Evolutionary conservation across 1,284 basidiomycete genomes (phyloP).

Genomic region (Flammula alnicola): DNA sequence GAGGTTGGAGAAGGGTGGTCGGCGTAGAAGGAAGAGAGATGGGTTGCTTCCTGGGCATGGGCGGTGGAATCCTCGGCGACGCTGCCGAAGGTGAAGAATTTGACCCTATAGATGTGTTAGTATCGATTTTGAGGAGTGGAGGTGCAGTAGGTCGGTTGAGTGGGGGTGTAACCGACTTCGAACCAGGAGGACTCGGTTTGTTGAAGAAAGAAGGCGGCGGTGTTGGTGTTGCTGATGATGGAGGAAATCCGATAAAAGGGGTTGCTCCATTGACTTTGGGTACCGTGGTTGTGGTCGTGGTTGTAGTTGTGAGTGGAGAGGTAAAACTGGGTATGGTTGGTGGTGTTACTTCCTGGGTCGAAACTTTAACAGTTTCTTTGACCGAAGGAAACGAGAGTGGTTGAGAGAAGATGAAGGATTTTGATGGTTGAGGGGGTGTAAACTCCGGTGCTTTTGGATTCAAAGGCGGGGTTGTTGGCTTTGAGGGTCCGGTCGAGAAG

Average conservation of each 20-base stretch:
- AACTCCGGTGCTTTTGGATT: slow-evolving; percentile 34
- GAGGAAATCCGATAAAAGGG: neutral
- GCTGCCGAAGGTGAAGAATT: slow-evolving; percentile 20
- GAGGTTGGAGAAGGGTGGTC: slow-evolving; percentile 25
- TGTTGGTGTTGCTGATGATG: slow-evolving; percentile 6
- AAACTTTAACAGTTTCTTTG: neutral
- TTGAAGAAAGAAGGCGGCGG: slow-evolving; percentile 18
- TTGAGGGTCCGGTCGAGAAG: neutral
- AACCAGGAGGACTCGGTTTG: slow-evolving; percentile 17
- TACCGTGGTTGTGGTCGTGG: too few species aligned
- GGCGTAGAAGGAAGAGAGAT: slow-evolving; percentile 44
- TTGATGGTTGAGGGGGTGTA: slow-evolving; percentile 19
- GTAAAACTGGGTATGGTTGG: too few species aligned
- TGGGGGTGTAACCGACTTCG: slow-evolving; percentile 21
- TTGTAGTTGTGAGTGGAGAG: too few species aligned
- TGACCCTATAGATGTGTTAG: slow-evolving; percentile 26
- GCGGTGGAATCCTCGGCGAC: slow-evolving; percentile 37
- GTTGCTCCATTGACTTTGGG: slow-evolving; percentile 18
- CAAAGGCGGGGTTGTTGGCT: slow-evolving; percentile 15
- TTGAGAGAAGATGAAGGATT: slow-evolving; percentile 13
- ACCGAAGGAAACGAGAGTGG: slow-evolving; percentile 2
- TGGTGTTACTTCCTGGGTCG: neutral
- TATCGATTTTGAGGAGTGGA: slow-evolving; percentile 38
- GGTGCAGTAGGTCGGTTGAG: slow-evolving; percentile 19
- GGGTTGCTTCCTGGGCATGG: slow-evolving; percentile 37